Base-by-base conservation (phyloP, 2,329 filamentous ascomycete genomes). In the Claviceps sp. region DNA sequence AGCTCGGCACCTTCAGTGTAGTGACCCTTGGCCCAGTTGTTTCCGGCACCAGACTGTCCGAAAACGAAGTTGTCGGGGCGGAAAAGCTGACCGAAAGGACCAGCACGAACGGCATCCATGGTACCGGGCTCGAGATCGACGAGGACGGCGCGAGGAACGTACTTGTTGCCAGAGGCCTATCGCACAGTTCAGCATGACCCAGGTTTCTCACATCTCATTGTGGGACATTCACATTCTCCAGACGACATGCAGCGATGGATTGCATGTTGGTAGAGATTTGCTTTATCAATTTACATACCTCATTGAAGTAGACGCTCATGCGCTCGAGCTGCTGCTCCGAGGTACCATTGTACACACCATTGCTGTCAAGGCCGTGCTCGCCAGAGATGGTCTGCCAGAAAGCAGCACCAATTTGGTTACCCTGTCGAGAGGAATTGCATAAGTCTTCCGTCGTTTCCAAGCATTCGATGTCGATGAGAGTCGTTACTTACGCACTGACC, bases 11-110 rank as follows among this genome's bases (percentile, higher is more conserved):
- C 91, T 79, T 98, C 91, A 60, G 91, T 98, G 82, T 98, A 98
- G 73, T 98, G 91, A 77, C 91, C 91, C 85, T 97, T 98, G 73
- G 91, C 91, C 91, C 91, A 98, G 84, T 97, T 97, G 88, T 98
- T 98, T 77, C 91, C 91, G 71, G 91, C 91, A 82, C 93, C 91
- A 65, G 91, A 96, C 79, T 97, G 93, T 65, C 93, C 91, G 74
- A 97, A 97, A 69, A 98, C 89, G 76, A 97, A 96, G 85, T 97
- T 98, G 78, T 98, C 91, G 69, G 91, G 91, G 61, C 91, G 90
- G 89, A 98, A 97, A 63, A 98, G 89, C 79, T 95, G 87, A 65
- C 93, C 91, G 72, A 97, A 96, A 61, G 91, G 93, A 72, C 93
- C 91, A 64, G 91, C 88, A 72, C 91, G 91, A 77, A 98, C 91